Evolutionary conservation across 1,284 basidiomycete species (phyloP).

Genomic region (Inonotus hispidus): DNA sequence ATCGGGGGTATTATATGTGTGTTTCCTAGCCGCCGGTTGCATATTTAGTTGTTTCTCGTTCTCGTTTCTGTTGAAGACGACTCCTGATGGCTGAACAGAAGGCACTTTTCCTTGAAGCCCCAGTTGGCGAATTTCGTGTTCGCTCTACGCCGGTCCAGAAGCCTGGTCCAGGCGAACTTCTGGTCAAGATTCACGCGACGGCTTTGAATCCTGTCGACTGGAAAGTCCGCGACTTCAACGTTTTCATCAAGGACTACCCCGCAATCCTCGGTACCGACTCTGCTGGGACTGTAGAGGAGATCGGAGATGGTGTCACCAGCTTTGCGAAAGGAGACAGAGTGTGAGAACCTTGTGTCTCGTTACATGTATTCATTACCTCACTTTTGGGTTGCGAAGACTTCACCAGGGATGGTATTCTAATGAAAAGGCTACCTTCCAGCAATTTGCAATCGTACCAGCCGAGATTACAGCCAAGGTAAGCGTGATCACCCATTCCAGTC

Average conservation of each 20-base stretch:
- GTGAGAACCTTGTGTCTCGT: slow-evolving; percentile 20
- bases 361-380: neutral
- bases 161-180: slow-evolving; percentile 36
- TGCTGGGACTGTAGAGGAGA: slow-evolving; percentile 38
- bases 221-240: slow-evolving; percentile 29
- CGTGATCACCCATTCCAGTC: too few relatives aligned
- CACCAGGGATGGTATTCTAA: slow-evolving; percentile 35
- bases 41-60: neutral
- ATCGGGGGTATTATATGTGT: too few relatives aligned
- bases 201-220: slow-evolving; percentile 48
- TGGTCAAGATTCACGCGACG: slow-evolving; percentile 37
- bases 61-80: neutral
- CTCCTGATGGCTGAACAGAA: slow-evolving; percentile 13
- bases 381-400: slow-evolving; percentile 31
- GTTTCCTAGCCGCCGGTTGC: too few relatives aligned
- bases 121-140: slow-evolving; percentile 25
- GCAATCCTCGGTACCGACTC: slow-evolving; percentile 41
- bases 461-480: slow-evolving; percentile 40
- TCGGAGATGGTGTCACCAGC: slow-evolving; percentile 33
- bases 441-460: slow-evolving; percentile 39
- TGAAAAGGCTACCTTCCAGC: slow-evolving; percentile 42
- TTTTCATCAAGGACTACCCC: slow-evolving; percentile 25
- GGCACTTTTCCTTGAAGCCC: slow-evolving; percentile 17
- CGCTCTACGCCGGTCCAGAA: slow-evolving; percentile 25
- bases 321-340: slow-evolving; percentile 39